A percentile compares a stretch with the other conserved stretches of the same genome.
Evolutionary conservation across 2,329 filamentous ascomycete genomes (phyloP).

Genomic region (Botryotinia globosa): DNA sequence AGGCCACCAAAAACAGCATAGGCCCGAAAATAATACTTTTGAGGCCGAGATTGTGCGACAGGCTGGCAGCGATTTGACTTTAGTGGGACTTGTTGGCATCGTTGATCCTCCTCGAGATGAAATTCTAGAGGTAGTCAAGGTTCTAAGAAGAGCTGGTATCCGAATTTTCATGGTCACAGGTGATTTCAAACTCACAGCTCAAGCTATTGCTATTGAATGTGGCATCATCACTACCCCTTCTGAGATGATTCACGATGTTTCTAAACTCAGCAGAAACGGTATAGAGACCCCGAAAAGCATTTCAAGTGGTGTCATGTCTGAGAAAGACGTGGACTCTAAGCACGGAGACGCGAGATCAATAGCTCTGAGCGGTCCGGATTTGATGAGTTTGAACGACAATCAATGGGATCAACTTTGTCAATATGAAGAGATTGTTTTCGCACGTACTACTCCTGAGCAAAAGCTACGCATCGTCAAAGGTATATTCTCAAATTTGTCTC

Average conservation of each 20-base stretch:
- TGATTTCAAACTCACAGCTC: slow-evolving; percentile 72
- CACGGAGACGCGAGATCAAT: slow-evolving; percentile 44
- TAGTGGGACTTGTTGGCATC: slow-evolving; percentile 56
- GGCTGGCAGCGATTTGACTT: slow-evolving; percentile 46
- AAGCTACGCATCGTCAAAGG: slow-evolving; percentile 73
- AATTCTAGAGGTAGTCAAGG: slow-evolving; percentile 54
- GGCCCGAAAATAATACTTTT: slow-evolving; percentile 41
- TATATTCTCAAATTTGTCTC: slow-evolving; percentile 35
- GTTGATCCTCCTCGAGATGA: slow-evolving; percentile 57
- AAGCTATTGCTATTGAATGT: slow-evolving; percentile 67
- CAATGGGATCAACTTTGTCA: slow-evolving; percentile 64
- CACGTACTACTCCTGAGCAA: slow-evolving; percentile 71
- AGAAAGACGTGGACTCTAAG: slow-evolving; percentile 3
- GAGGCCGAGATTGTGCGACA: slow-evolving; percentile 57
- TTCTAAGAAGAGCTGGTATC: slow-evolving; percentile 65
- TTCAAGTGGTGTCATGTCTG: slow-evolving; percentile 5
- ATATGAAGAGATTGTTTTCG: slow-evolving; percentile 72
- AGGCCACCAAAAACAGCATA: slow-evolving; percentile 19
- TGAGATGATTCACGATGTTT: slow-evolving; percentile 25
- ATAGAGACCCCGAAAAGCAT: slow-evolving; percentile 10
- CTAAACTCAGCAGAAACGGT: slow-evolving; percentile 17
- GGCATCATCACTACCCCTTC: slow-evolving; percentile 57
- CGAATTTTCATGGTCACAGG: slow-evolving; percentile 75
- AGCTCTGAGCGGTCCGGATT: slow-evolving; percentile 61
- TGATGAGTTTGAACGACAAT: slow-evolving; percentile 59